Percentiles rank a stretch among this genome's conserved stretches.
Evolutionary conservation across 2,329 filamentous ascomycete genomes (phyloP).

Genomic region (Trichophyton equinum): DNA sequence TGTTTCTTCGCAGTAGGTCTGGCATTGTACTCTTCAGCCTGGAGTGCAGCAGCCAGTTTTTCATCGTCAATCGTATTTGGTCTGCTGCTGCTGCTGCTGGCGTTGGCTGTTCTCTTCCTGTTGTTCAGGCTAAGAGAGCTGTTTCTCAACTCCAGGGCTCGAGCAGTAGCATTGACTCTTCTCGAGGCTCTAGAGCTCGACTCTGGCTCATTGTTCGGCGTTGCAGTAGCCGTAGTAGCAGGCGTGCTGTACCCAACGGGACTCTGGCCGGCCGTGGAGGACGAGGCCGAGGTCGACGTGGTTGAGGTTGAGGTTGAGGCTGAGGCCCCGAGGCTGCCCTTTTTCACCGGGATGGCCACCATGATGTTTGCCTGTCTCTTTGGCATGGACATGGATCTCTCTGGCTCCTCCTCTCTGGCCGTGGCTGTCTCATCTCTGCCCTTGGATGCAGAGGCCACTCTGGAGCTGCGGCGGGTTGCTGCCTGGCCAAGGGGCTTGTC

Average conservation of each 20-base stretch:
- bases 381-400: no score
- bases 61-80: slow-evolving; percentile 27
- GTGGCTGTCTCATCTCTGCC: no score
- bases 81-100: background rate
- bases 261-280: slow-evolving; percentile 22
- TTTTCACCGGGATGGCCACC: slow-evolving; percentile 9
- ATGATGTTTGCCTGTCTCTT: background rate
- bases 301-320: slow-evolving; percentile 16
- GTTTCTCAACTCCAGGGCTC: slow-evolving; percentile 35
- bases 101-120: slow-evolving; percentile 35
- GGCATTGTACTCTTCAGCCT: slow-evolving; percentile 41
- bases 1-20: slow-evolving; percentile 26
- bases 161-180: slow-evolving; percentile 34
- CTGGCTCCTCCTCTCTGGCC: background rate
- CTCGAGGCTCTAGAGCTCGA: slow-evolving; percentile 14
- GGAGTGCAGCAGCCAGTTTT: slow-evolving; percentile 44
- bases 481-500: background rate
- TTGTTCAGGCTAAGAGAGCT: slow-evolving; percentile 40
- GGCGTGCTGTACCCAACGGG: slow-evolving; percentile 47
- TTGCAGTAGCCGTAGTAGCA: slow-evolving; percentile 46
- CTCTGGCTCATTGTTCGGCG: slow-evolving; percentile 37
- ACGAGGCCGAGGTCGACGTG: slow-evolving; percentile 23
- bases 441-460: background rate
- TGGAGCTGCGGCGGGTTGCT: background rate
- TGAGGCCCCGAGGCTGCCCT: slow-evolving; percentile 22